Base-by-base conservation (phyloP, 1,139 yeast genomes). In the Tardiomyces blankii region DNA sequence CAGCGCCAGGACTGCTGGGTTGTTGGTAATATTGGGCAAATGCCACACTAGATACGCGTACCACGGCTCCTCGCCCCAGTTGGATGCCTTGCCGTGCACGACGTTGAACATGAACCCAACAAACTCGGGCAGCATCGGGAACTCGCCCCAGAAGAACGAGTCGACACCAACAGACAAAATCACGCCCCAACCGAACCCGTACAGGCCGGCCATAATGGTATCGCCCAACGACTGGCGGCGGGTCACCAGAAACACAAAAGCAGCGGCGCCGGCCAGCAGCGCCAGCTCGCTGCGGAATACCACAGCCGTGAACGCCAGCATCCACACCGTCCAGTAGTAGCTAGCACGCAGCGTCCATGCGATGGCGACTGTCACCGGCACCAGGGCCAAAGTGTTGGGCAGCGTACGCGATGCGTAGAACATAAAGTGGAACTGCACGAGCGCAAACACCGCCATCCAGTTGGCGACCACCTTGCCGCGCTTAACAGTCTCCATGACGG, bases 21-120 rank as follows among this genome's bases (percentile, higher is more conserved):
- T 85, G 40, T 73, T 51, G 50, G 76, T 72, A 32, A 80, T 55
- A 51, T 67, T 70, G 28, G 81, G 73, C 48, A 84, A 62, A 50
- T 83, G 74, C 47, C 73, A 72, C 1, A 71, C 63, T 55, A 87
- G 80, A 62, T 89, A 89, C 0, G 85, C 75, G 41, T 64, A 54
- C 59, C 73, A 75, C 4, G 96, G 95, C 58, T 84, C 89, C 1
- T 73, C 74, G 0, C 97, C 97, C 96, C 97, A 91, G 14, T 78
- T 70, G 1, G 74, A 64, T 1, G 95, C 71, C 42, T 83, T 77
- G 1, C 95, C 95, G 5, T 76, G 63, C 16, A 88, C 52, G 2
- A 86, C 83, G 59, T 89, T 89, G 66, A 77, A 89, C 14, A 75
- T 46, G 57, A 89, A 81, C 0, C 93, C 77, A 41, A 73, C 73